These are phyloP conservation scores for Vitis labrusca DNA, from an alignment of 164 flowering plant genomes.

Conservation along the genomic window DNA sequence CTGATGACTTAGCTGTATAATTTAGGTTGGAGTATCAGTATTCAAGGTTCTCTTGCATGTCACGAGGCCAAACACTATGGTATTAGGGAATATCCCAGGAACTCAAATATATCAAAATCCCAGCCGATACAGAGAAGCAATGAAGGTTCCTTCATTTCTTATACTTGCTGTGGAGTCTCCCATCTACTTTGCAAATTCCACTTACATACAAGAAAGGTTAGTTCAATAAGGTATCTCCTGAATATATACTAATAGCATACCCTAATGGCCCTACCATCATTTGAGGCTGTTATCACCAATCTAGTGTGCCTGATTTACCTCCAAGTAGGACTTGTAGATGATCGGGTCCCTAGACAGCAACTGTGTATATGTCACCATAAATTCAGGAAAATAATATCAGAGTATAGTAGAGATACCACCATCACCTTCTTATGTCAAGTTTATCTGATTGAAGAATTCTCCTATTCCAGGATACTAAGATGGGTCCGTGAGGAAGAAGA, in stretches of 20 bases:
- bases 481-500: slow-evolving; percentile 93
- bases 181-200: slow-evolving; percentile 83
- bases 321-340: too few species aligned
- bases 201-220: slow-evolving; percentile 92
- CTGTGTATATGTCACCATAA: too few species aligned
- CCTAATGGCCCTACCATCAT: too few species aligned
- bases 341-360: too few species aligned
- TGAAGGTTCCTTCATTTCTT: slow-evolving; percentile 65
- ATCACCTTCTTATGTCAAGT: neutral
- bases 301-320: too few species aligned
- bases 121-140: slow-evolving; percentile 59
- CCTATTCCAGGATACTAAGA: slow-evolving; percentile 61
- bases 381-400: too few species aligned
- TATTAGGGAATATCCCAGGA: slow-evolving; percentile 75
- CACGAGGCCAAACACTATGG: slow-evolving; percentile 76
- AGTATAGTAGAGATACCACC: neutral
- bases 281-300: too few species aligned
- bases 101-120: slow-evolving; percentile 68
- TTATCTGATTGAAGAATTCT: neutral
- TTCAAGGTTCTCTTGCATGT: slow-evolving; percentile 86
- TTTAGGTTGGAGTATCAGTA: slow-evolving; percentile 88
- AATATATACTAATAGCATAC: too few species aligned
- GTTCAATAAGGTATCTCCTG: neutral
- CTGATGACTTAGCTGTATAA: slow-evolving; percentile 2
- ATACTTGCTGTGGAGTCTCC: slow-evolving; percentile 85